Conservation (phyloP, 495 filamentous ascomycete species). For the Neurospora sp. region DNA sequence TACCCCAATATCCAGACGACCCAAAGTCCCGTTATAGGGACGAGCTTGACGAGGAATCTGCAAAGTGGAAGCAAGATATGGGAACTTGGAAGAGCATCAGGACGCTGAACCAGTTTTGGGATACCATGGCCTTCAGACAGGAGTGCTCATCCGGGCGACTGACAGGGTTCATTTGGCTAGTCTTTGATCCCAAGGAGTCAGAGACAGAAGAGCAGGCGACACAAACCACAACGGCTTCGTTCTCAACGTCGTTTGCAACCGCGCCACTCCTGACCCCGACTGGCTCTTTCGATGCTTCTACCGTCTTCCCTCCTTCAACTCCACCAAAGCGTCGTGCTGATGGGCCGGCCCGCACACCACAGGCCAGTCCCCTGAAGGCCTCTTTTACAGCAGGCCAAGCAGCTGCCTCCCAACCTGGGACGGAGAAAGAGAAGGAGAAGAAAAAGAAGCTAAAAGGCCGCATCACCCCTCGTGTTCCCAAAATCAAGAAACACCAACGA, state of each 20-base stretch:
- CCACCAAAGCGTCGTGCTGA: constrained; percentile 21
- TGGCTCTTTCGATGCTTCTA: constrained; percentile 15
- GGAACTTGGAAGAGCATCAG: constrained; percentile 75
- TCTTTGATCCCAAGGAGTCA: constrained; percentile 47
- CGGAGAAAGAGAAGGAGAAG: constrained; percentile 15
- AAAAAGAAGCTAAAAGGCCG: constrained; percentile 40
- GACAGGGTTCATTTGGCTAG: constrained; percentile 91
- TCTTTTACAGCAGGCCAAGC: not conserved
- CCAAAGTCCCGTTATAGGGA: constrained; percentile 87
- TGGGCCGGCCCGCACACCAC: constrained; percentile 8
- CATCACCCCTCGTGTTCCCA: constrained; percentile 44
- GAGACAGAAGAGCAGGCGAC: not conserved
- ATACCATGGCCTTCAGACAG: constrained; percentile 94
- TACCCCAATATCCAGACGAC: constrained; percentile 90
- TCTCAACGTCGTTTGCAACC: not conserved
- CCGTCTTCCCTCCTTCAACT: constrained; percentile 17
- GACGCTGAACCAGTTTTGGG: constrained; percentile 89
- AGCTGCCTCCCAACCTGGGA: not conserved
- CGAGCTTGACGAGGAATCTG: constrained; percentile 65
- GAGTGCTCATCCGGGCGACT: constrained; percentile 86
- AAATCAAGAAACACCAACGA: constrained; percentile 43
- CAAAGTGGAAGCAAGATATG: constrained; percentile 31
- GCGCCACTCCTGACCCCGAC: constrained; percentile 7
- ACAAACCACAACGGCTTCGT: not conserved
- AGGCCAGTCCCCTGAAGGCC: constrained; percentile 15